Conservation (phyloP, 2,329 filamentous ascomycete species). For the Colletotrichum nymphaeae region DNA sequence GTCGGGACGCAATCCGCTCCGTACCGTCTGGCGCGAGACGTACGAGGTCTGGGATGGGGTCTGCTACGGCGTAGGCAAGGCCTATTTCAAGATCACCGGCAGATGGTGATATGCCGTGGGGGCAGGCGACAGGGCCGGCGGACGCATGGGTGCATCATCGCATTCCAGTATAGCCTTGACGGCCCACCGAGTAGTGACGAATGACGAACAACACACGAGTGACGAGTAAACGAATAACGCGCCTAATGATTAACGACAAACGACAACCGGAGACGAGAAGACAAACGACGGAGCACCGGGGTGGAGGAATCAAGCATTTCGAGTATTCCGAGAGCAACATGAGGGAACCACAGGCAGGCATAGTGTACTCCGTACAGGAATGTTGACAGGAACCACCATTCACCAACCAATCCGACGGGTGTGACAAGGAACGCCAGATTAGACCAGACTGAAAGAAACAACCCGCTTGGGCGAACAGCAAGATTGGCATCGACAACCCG, state of each 20-base stretch:
- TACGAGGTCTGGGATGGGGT: conserved; percentile 52
- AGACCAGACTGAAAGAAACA: background rate
- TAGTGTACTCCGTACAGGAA: no score
- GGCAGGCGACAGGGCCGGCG: background rate
- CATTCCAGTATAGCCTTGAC: background rate
- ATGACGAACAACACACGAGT: background rate
- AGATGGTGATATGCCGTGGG: conserved; percentile 21
- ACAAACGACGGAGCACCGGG: background rate
- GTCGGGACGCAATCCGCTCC: conserved; percentile 49
- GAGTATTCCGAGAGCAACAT: background rate
- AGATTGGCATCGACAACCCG: conserved; percentile 14
- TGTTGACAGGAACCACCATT: background rate
- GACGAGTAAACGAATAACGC: background rate
- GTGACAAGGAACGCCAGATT: no score
- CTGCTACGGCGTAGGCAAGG: conserved; percentile 51
- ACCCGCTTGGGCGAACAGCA: background rate
- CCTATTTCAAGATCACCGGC: conserved; percentile 48
- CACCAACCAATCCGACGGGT: background rate
- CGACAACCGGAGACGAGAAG: background rate
- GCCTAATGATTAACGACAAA: background rate
- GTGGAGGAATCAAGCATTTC: conserved; percentile 3
- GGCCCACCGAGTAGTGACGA: background rate
- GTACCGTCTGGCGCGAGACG: conserved; percentile 45
- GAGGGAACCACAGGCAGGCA: background rate
- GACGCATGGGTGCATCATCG: background rate